Base-by-base conservation (phyloP, 2,329 filamentous ascomycete species). In the Trichoderma atrobrunneum region DNA sequence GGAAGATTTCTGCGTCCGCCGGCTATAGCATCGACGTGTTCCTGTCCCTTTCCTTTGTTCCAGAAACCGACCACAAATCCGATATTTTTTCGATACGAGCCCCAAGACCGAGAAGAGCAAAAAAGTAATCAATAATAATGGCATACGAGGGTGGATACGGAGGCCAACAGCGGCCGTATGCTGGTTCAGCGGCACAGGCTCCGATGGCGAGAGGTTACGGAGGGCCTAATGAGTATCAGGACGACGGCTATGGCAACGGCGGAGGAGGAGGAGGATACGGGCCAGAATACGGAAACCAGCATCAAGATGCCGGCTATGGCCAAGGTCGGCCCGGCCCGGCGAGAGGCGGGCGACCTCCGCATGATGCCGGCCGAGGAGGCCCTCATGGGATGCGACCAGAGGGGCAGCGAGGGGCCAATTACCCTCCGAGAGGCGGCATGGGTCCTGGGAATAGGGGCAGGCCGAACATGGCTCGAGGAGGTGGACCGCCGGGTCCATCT, bases 131-230 rank as follows among this genome's bases (percentile, higher is more conserved):
- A 71, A 51, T 43, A 36, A 71, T 73, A 65, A 89, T 89, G 87
- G 85, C 86, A 60, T 88, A 87, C 77, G 84, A 87, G 74, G 83
- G 81, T 73, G 84, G 81, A 73, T 87, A 85, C 26, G 75, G 81
- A 71, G 81, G 76, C 59, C 83, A 85, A 67, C 83, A 86, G 76
- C 84, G 84, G 72, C 83, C 84, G n/a, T 87, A 87, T 76, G 82
- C 81, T 73, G 85, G 85, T 48, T 83, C 81, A 36, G 84, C 82
- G 66, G 81, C 82, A 59, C 84, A 83, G 70, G 80, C 84, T 69
- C 80, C 82, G 62, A 78, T 76, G 61, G 81, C 82, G 51, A 82
- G 83, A 82, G 77, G 80, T 76, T 77, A 77, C 61, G 77, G 75
- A 72, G 76, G 76, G 28, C 76, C 73, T 72, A 82, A 86, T 68